Base-by-base conservation (phyloP, 805 yeast genomes). In the Nakazawaea molendinolei region DNA sequence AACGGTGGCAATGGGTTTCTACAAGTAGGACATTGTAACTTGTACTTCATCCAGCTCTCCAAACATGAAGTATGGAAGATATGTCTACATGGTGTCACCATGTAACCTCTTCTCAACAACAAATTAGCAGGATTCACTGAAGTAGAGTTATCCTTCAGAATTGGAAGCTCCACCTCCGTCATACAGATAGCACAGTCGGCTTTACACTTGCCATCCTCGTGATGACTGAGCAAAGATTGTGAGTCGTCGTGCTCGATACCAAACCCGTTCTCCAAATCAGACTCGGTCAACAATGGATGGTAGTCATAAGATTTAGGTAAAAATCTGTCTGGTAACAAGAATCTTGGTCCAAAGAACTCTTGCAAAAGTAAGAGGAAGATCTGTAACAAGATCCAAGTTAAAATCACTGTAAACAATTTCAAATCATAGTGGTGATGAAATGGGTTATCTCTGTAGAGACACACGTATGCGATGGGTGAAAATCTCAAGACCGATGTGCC, bases 11-110 rank as follows among this genome's bases (percentile, higher is more conserved):
- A 61, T 16, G 86, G 72, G 38, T 76, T 74, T 50, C 97, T 71
- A 58, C 97, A 90, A 5, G 87, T 89, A 1, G 97, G 97, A 59
- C 97, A 90, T 51, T 87, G 95, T 34, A 90, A 59, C 49, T 87
- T 85, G 53, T 86, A 83, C 54, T 79, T 74, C 96, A 90, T 86
- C 97, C 97, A 90, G 43, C 72, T 76, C 52, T 85, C 94, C 44
- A 90, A 62, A 60, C 97, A 89, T n/a, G 73, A 78, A 2, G 86
- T 71, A 52, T 89, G 97, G 71, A 87, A 90, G 8, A 86, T 76
- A 55, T 89, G 97, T 28, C 77, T 68, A 56, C 97, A 89, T 2
- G 97, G 97, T 0, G 97, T 86, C 3, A 86, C 74, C 92, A 84
- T 81, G 49, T 79, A 81, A 9, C 63, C 58, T 45, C 74, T 63